Base-by-base conservation (phyloP, 345 rosid species). In the Corchorus olitorius region DNA sequence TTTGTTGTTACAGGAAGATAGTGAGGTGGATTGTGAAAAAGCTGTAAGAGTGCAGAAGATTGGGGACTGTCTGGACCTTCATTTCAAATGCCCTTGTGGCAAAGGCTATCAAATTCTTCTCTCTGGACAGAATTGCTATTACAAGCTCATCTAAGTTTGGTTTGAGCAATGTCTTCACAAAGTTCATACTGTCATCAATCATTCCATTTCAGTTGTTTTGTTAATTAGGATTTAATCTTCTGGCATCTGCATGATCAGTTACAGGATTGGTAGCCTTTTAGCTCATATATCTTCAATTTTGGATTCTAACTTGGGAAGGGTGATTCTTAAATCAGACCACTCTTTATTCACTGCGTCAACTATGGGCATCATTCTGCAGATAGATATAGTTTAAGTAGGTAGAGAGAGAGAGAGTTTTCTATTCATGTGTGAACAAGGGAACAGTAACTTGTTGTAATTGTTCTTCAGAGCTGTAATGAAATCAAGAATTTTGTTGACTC, bases 21-120 rank as follows among this genome's bases (percentile, higher is more conserved):
- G 20, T 34, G 84, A 41, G 54, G 16, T 37, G 15, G 84, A 60
- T 10, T 34, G 7, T 43, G 89, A 86, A 56, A 90, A 89, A 75
- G 65, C 83, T 46, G 89, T 90, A 67, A 78, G 81, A 4, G 88
- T 83, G 62, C 89, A 87, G 83, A 83, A 68, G 34, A 33, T 59
- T 22, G 90, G 88, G 33, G 85, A 85, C 14, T 76, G 83, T 52
- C 67, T 84, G 61, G 76, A 66, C 37, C 64, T 84, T 34, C 76
- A 84, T 49, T 84, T 90, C 81, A 82, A 53, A 62, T 87, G 89
- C 37, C 84, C 88, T 0, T 84, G 88, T 6, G 78, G 81, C 64
- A 80, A 74, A 70, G 84, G 81, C 54, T 87, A 81, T 73, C 82
- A 84, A 71, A 78, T 87, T 75, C 88, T 87, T 55, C 73, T 89